phyloP scores from a whole-genome alignment of 768 basidiomycete genomes.

The Rubroboletus satanas region DNA sequence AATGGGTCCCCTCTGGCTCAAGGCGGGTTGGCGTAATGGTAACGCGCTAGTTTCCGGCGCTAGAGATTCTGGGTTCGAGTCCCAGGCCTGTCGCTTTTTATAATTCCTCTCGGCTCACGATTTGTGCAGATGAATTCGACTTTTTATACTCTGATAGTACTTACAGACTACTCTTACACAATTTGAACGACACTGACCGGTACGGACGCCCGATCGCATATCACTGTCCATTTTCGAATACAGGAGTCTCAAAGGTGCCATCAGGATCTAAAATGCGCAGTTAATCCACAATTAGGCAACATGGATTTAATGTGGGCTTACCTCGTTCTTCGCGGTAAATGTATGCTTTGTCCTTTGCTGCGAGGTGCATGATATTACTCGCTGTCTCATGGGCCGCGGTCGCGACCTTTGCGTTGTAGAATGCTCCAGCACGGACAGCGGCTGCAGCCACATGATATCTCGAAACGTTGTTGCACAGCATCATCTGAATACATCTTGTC shows the following conservation, averaged over 20 bases:
- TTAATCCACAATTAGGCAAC: neutral
- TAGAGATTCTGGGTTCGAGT: constrained; percentile 63
- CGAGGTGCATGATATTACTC: constrained; percentile 56
- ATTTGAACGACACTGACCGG: neutral
- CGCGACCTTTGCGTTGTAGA: constrained; percentile 50
- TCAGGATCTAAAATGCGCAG: constrained; percentile 27
- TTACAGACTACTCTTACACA: constrained; percentile 9
- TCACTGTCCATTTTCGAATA: constrained; percentile 27
- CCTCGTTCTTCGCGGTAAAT: constrained; percentile 58
- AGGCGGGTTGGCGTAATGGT: constrained; percentile 62
- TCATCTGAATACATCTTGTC: constrained; percentile 48
- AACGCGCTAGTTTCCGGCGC: constrained; percentile 65
- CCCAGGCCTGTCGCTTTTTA: constrained; percentile 53
- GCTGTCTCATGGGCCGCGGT: constrained; percentile 55
- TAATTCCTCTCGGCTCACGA: neutral
- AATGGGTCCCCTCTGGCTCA: neutral
- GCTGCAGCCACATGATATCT: constrained; percentile 61
- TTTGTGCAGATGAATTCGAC: neutral
- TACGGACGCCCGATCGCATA: neutral
- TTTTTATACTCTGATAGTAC: neutral
- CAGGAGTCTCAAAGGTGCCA: constrained; percentile 44
- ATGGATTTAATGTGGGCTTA: constrained; percentile 15
- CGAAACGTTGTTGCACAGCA: constrained; percentile 66
- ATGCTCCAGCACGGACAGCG: constrained; percentile 55
- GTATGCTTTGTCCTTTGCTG: constrained; percentile 58